Percentiles rank a stretch among this genome's conserved stretches.
phyloP scores from a whole-genome alignment of 306 rosid species.

The Quercus parvula region DNA sequence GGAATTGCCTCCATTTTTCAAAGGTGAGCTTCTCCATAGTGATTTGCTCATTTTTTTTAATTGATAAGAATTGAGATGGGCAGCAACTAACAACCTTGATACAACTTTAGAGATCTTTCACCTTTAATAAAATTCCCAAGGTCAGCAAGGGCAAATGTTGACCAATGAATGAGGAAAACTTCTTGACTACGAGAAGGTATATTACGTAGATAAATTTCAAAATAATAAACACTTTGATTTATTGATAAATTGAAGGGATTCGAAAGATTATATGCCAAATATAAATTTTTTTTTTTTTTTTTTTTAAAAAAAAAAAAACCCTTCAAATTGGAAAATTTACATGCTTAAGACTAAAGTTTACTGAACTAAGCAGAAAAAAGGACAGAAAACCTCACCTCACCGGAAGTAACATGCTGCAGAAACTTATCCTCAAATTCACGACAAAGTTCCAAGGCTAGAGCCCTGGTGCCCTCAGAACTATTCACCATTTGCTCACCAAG shows the following conservation, averaged over 20 bases:
- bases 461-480: slow-evolving; percentile 90
- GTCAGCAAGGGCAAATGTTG: not conserved
- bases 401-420: slow-evolving; percentile 80
- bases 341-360: not conserved
- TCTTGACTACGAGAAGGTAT: not conserved
- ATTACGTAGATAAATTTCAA: not conserved
- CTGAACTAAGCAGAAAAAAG: not conserved
- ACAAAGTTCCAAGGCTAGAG: slow-evolving; percentile 97
- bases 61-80: not conserved
- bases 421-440: slow-evolving; percentile 98
- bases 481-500: slow-evolving; percentile 93
- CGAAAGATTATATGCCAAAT: too few species aligned
- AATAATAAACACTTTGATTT: not conserved
- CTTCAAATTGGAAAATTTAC: not conserved
- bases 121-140: too few species aligned
- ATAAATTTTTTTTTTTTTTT: too few species aligned
- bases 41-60: not conserved
- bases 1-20: not conserved
- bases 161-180: not conserved
- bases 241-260: not conserved
- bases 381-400: slow-evolving; percentile 68
- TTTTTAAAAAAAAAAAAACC: not conserved
- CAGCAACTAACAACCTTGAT: not conserved
- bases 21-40: not conserved
- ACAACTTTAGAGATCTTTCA: not conserved